These are phyloP conservation scores for Trichoderma breve DNA, from an alignment of 2,329 filamentous ascomycete genomes.

Conservation along the genomic window DNA sequence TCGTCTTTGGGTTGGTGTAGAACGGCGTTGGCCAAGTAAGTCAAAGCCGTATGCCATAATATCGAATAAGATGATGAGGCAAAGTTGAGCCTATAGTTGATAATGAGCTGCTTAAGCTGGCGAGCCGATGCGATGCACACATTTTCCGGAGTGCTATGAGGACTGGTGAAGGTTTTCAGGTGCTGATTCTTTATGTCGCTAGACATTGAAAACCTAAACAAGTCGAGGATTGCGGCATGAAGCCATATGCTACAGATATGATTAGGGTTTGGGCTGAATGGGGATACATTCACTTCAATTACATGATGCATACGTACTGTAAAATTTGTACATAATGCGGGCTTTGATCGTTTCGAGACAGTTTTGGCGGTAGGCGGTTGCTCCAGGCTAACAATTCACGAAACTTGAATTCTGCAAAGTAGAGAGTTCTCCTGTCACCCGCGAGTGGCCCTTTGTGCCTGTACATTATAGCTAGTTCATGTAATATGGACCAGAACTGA, in stretches of 20 bases:
- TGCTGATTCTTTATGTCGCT: no score
- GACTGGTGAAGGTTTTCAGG: no score
- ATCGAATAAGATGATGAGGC: not conserved
- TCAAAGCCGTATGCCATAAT: not conserved
- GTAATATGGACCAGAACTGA: not conserved
- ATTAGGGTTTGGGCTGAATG: not conserved
- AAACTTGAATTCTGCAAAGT: not conserved
- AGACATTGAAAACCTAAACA: no score
- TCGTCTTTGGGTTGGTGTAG: conserved; percentile 31
- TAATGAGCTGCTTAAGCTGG: no score
- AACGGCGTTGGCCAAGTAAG: conserved; percentile 33
- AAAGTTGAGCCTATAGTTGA: not conserved
- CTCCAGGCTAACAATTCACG: not conserved
- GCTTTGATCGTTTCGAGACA: not conserved
- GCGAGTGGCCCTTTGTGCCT: not conserved
- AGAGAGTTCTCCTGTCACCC: not conserved
- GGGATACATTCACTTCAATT: not conserved
- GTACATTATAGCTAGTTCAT: not conserved
- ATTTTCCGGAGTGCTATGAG: no score
- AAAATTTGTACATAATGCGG: not conserved
- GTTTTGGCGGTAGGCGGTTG: not conserved
- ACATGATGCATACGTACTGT: not conserved
- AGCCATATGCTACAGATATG: no score
- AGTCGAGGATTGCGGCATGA: no score
- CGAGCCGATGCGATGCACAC: no score